Percentiles rank a stretch among this genome's conserved stretches.
These are phyloP conservation scores for Trichomonascaceae sp. DNA, from an alignment of 1,139 yeast genomes.

Conservation along the genomic window DNA sequence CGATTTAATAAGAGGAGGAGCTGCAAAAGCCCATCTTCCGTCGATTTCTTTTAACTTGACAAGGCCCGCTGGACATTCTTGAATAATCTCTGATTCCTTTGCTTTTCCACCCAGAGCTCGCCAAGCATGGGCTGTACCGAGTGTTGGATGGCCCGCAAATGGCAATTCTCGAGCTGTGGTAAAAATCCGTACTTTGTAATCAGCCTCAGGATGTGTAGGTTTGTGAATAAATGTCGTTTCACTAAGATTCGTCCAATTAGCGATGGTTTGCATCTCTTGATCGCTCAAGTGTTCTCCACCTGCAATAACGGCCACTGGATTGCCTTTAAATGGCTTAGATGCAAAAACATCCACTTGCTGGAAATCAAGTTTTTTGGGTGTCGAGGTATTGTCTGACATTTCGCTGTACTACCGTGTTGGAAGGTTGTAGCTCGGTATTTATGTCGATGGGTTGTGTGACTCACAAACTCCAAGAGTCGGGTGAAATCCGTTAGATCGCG, in stretches of 20 bases:
- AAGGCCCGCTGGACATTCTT: constrained; percentile 3
- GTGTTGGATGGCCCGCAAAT: constrained; percentile 5
- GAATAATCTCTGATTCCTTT: not conserved
- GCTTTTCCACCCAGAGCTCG: not conserved
- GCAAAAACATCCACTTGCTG: constrained; percentile 4
- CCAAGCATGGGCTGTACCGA: constrained; percentile 1
- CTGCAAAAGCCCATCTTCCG: not conserved
- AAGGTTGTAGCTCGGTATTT: not conserved
- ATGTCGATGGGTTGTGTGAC: not conserved
- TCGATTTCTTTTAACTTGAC: not conserved
- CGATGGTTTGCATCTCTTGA: not conserved
- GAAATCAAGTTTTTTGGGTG: not conserved
- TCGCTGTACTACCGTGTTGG: not conserved
- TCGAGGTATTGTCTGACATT: not conserved
- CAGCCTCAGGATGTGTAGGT: not conserved
- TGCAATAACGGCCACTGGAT: constrained; percentile 1
- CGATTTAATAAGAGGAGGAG: not conserved
- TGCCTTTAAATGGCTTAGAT: not conserved
- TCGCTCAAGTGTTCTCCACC: not conserved
- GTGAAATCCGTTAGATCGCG: not conserved
- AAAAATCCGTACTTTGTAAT: constrained; percentile 2
- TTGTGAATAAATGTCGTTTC: constrained; percentile 1
- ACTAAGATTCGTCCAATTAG: constrained; percentile 1
- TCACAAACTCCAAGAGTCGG: not conserved
- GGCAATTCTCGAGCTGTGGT: not conserved